Percentiles rank a stretch among this genome's conserved stretches.
phyloP scores from a whole-genome alignment of 257 asterid genomes.

The Ocimum tenuiflorum region DNA sequence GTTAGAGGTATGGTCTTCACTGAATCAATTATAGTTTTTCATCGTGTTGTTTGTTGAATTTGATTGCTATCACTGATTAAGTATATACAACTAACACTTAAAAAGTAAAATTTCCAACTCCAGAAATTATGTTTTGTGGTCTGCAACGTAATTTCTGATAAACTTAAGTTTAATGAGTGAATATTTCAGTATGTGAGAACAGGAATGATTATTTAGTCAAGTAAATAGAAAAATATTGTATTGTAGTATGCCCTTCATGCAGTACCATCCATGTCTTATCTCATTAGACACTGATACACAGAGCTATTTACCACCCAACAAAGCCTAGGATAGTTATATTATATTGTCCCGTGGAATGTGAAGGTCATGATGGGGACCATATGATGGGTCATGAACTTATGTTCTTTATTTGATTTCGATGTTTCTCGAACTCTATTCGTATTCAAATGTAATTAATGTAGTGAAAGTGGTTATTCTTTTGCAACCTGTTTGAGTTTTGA shows the following conservation, averaged over 20 bases:
- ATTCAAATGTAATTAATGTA: background rate
- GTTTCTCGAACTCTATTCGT: background rate
- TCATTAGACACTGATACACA: background rate
- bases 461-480: background rate
- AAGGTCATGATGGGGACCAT: background rate
- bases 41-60: constrained; percentile 5
- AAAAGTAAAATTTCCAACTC: background rate
- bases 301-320: background rate
- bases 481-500: background rate
- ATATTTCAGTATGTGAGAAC: background rate
- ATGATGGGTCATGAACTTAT: background rate
- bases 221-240: background rate
- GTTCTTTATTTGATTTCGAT: background rate
- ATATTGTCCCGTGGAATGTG: background rate
- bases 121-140: background rate
- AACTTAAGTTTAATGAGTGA: background rate
- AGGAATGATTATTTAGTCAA: constrained; percentile 3
- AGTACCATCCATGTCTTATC: background rate
- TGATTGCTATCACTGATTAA: background rate
- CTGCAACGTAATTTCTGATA: background rate
- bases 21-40: constrained; percentile 9
- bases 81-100: background rate
- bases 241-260: background rate
- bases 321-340: background rate
- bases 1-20: constrained; percentile 57